phyloP scores from a whole-genome alignment of 768 basidiomycete genomes.

The Chalciporus piperatus region DNA sequence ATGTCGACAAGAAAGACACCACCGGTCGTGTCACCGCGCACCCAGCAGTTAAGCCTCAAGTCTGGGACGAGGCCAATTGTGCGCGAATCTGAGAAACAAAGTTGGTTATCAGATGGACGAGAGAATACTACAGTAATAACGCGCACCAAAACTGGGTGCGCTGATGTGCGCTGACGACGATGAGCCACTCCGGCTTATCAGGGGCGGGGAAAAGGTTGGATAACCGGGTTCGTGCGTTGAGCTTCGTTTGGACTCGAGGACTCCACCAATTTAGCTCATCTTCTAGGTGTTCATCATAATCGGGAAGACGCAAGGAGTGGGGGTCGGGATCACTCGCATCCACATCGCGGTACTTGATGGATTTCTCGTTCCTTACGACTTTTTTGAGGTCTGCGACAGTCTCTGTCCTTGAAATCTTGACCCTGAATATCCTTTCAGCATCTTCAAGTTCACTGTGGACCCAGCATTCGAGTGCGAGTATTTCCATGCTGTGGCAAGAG shows the following conservation, averaged over 20 bases:
- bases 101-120: not conserved
- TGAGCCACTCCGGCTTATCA: not conserved
- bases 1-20: not conserved
- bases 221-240: not conserved
- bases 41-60: slow-evolving; percentile 1
- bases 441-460: not conserved
- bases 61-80: not conserved
- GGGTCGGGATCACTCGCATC: not conserved
- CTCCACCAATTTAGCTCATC: not conserved
- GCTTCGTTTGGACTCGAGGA: not conserved
- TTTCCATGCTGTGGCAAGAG: not conserved
- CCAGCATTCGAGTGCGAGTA: not conserved
- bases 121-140: not conserved
- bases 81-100: not conserved
- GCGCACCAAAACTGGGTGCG: not conserved
- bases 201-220: not conserved
- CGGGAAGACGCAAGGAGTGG: not conserved
- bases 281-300: not conserved
- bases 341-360: too few species aligned
- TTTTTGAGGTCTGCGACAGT: not conserved
- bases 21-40: not conserved
- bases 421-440: not conserved
- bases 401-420: not conserved
- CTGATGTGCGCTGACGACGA: not conserved
- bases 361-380: not conserved